These are phyloP conservation scores for Aphanomyces stellatus DNA, from an alignment of 352 stramenopile genomes.

Conservation along the genomic window DNA sequence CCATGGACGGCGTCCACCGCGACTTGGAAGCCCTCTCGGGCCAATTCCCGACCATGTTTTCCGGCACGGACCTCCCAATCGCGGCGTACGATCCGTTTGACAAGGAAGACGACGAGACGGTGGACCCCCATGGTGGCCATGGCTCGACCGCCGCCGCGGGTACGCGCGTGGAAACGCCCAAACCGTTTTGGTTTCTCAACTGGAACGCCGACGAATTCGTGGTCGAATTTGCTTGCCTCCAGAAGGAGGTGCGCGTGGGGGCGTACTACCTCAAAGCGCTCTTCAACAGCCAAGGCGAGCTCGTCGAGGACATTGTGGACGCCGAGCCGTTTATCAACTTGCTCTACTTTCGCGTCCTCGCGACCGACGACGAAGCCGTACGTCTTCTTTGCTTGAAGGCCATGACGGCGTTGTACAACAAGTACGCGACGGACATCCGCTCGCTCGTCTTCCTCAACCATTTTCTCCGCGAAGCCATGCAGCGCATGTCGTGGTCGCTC, in stretches of 20 bases:
- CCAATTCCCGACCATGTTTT: conserved; percentile 8
- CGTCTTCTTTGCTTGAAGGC: conserved; percentile 74
- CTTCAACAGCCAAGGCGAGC: conserved; percentile 65
- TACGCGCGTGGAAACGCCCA: background rate
- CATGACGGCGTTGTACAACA: conserved; percentile 83
- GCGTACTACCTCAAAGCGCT: conserved; percentile 78
- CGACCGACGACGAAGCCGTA: conserved; percentile 24
- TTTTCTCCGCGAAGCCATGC: conserved; percentile 68
- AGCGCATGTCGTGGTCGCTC: conserved; percentile 46
- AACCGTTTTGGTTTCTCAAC: conserved; percentile 68
- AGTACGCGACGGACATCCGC: conserved; percentile 60
- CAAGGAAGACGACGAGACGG: background rate
- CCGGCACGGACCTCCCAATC: too few relatives aligned
- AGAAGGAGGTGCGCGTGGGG: conserved; percentile 69
- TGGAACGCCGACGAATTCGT: conserved; percentile 85
- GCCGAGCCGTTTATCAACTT: conserved; percentile 77
- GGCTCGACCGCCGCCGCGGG: background rate
- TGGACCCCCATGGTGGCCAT: background rate
- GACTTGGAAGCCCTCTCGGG: background rate
- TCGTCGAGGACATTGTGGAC: conserved; percentile 70
- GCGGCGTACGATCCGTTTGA: background rate
- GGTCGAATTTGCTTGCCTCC: conserved; percentile 65
- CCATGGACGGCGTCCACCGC: background rate
- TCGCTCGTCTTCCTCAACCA: conserved; percentile 81
- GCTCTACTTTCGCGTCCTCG: conserved; percentile 77